Evolutionary conservation across 2,329 filamentous ascomycete genomes (phyloP), one percentile per base, ranked within the genome.

Genomic region (Ceratocystis alfenasii): DNA sequence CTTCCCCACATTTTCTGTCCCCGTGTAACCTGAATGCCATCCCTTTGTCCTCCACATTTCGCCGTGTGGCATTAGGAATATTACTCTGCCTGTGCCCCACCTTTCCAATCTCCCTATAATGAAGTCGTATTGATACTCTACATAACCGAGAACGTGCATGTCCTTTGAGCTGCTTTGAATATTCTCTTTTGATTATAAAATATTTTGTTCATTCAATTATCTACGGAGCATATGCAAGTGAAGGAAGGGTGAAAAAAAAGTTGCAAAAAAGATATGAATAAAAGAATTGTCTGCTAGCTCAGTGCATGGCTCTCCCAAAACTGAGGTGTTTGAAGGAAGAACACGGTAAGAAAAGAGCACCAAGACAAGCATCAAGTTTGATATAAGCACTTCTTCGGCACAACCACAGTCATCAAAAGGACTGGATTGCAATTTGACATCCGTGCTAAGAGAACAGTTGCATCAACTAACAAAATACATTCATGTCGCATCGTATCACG

Each of bases 391-490:
- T 90, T 95, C 90, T 95, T 92, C 89, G 91, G 91, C 92, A 90
- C 92, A 94, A 92, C 85, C 83, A 81, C 85, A 91, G 89, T 87
- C 89, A 96, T 86, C 75, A 77, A 76, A 75, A 76, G 76, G 86
- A 86, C 87, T 84, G 84, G 81, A 88, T 93, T 94, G 92, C 86
- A 96, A 96, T 96, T 96, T 96, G 91, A 96, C 91, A 96, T 96
- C 89, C 88, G 89, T 95, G 92, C 92, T 93, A 78, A 41, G 33
- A 10, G 36, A 41, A 57, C 22, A 70, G 63, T 67, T 63, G 48
- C 12, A 25, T 62, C 7, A 45, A 62, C 17, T 36, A 62, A 46
- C 59, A 33, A 33, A 60, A 48, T 1, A 33, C 10, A 41, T 36
- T 36, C 10, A 36, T 36, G 3, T 41, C 12, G 36, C 60, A 57